Conservation (phyloP, 768 basidiomycete genomes). For the Rubroboletus satanas region DNA sequence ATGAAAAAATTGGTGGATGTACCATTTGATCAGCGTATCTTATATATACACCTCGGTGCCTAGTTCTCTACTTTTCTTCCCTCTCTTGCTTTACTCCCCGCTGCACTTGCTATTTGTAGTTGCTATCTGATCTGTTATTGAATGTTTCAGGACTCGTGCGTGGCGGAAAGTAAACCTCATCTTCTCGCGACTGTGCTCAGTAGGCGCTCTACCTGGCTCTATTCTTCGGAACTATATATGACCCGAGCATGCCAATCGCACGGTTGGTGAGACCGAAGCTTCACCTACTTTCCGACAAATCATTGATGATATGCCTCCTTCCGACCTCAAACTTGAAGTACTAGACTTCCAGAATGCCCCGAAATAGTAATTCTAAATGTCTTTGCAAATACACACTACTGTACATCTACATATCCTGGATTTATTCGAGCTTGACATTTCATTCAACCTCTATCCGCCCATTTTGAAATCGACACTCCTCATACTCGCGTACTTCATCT, state of each 20-base stretch:
- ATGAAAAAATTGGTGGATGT: background rate
- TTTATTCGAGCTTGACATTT: background rate
- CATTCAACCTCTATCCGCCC: background rate
- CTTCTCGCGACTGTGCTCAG: background rate
- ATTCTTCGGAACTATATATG: too few relatives aligned
- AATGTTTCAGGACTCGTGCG: background rate
- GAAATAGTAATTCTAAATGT: background rate
- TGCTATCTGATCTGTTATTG: background rate
- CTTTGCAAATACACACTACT: background rate
- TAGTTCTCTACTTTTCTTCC: background rate
- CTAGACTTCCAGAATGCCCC: background rate
- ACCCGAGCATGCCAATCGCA: too few relatives aligned
- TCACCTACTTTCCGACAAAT: too few relatives aligned
- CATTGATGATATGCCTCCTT: too few relatives aligned
- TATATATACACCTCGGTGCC: background rate
- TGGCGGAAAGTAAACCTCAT: background rate
- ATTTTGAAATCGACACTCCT: background rate
- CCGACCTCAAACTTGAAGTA: too few relatives aligned
- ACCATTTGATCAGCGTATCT: background rate
- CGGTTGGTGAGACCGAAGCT: too few relatives aligned
- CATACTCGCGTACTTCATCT: background rate
- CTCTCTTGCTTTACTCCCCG: background rate
- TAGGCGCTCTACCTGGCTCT: too few relatives aligned
- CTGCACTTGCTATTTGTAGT: background rate
- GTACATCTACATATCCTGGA: constrained; percentile 1